phyloP scores from a whole-genome alignment of 345 rosid species.

The Ailanthus altissimus region DNA sequence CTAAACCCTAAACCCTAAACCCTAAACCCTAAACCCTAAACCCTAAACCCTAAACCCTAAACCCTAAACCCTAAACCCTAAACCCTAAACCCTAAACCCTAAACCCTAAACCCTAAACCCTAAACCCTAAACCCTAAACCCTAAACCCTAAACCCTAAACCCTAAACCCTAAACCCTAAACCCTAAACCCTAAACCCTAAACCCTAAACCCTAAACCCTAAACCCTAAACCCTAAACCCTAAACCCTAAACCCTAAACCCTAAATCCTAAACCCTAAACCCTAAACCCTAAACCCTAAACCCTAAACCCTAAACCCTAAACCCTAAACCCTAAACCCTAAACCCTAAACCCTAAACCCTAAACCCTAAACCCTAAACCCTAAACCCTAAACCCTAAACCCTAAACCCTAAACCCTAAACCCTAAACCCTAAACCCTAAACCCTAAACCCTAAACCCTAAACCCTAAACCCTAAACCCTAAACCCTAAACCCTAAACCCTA shows the following conservation, averaged over 20 bases:
- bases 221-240: slow-evolving; percentile 13
- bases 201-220: slow-evolving; percentile 19
- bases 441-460: slow-evolving; percentile 19
- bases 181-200: slow-evolving; percentile 25
- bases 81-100: slow-evolving; percentile 17
- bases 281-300: slow-evolving; percentile 20
- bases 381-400: slow-evolving; percentile 28
- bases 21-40: slow-evolving; percentile 9
- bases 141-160: slow-evolving; percentile 20
- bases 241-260: slow-evolving; percentile 17
- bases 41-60: slow-evolving; percentile 23
- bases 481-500: slow-evolving; percentile 30
- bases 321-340: slow-evolving; percentile 14
- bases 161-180: slow-evolving; percentile 30
- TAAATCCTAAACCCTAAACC: slow-evolving; percentile 23
- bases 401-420: slow-evolving; percentile 26
- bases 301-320: slow-evolving; percentile 10
- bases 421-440: slow-evolving; percentile 28
- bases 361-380: slow-evolving; percentile 26
- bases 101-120: slow-evolving; percentile 28
- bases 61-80: slow-evolving; percentile 22
- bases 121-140: slow-evolving; percentile 27
- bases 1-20: slow-evolving; percentile 23
- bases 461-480: slow-evolving; percentile 28
- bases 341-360: slow-evolving; percentile 16